Percentiles rank a stretch among this genome's conserved stretches.
phyloP scores from a whole-genome alignment of 495 filamentous ascomycete species.

The Aspergillus heteromorphus region DNA sequence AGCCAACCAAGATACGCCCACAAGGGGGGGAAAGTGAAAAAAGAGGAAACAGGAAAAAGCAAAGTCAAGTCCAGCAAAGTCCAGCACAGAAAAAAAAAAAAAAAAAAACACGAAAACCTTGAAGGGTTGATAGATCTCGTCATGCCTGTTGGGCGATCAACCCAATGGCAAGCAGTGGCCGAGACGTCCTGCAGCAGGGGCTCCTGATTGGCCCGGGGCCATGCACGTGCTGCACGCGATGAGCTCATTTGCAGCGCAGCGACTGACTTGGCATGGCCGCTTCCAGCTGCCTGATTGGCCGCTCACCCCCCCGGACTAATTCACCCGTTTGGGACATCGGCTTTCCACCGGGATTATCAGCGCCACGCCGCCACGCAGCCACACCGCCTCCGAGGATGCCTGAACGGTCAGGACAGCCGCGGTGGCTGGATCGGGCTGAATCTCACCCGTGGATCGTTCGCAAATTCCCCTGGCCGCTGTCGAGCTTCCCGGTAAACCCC shows the following conservation, averaged over 20 bases:
- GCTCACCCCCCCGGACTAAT: neutral
- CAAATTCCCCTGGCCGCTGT: neutral
- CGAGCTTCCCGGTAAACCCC: too few relatives aligned
- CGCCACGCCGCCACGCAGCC: neutral
- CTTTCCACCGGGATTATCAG: too few relatives aligned
- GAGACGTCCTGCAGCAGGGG: neutral
- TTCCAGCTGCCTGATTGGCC: constrained; percentile 1
- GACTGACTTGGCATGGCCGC: neutral
- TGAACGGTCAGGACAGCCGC: neutral
- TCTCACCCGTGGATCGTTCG: neutral
- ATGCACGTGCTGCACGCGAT: constrained; percentile 12
- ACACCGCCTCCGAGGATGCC: neutral
- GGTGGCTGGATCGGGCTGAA: neutral
- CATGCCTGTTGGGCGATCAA: neutral
- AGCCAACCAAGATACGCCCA: neutral
- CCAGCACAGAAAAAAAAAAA: neutral
- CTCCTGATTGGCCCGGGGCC: constrained; percentile 10
- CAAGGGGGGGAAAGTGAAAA: neutral
- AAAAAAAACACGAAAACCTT: constrained; percentile 3
- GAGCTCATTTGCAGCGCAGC: constrained; percentile 5
- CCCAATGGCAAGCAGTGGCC: neutral
- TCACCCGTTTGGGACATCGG: neutral
- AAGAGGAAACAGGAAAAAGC: too few relatives aligned
- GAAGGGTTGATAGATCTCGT: neutral
- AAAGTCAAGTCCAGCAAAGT: neutral